These are phyloP conservation scores for Hemisphaericaspora subhashii DNA, from an alignment of 1,139 yeast genomes.

Conservation along the genomic window DNA sequence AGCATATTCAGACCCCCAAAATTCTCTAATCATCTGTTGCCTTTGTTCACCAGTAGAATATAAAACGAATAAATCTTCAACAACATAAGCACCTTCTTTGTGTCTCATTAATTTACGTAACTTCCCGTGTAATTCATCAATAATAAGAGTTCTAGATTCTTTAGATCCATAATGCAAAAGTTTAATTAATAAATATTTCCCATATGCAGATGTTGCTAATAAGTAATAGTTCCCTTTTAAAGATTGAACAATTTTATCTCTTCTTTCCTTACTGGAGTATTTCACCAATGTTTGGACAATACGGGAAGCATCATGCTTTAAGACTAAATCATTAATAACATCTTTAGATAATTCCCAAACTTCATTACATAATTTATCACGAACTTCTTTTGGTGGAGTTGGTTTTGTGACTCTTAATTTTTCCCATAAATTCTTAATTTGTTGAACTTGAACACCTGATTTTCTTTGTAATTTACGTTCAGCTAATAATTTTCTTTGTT, in stretches of 20 bases:
- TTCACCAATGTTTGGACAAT: slow-evolving; percentile 93
- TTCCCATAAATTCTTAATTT: slow-evolving; percentile 90
- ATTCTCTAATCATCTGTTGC: slow-evolving; percentile 89
- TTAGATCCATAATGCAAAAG: slow-evolving; percentile 89
- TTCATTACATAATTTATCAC: slow-evolving; percentile 79
- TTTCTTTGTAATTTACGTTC: slow-evolving; percentile 88
- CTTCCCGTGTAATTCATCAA: slow-evolving; percentile 86
- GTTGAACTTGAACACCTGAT: slow-evolving; percentile 81
- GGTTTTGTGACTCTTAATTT: slow-evolving; percentile 82
- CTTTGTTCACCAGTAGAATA: slow-evolving; percentile 84
- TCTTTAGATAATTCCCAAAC: slow-evolving; percentile 83
- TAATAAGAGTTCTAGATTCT: slow-evolving; percentile 69
- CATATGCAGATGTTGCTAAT: slow-evolving; percentile 89
- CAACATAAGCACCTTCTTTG: slow-evolving; percentile 98
- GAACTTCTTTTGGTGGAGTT: slow-evolving; percentile 72
- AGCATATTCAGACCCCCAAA: slow-evolving; percentile 97
- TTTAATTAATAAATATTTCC: slow-evolving; percentile 87
- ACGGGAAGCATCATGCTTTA: slow-evolving; percentile 96
- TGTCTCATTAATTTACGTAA: slow-evolving; percentile 92
- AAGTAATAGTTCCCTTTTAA: slow-evolving; percentile 77
- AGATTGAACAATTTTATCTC: slow-evolving; percentile 66
- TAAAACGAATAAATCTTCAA: slow-evolving; percentile 87
- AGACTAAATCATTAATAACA: slow-evolving; percentile 76
- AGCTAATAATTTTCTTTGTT: slow-evolving; percentile 72
- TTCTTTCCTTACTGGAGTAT: slow-evolving; percentile 77